phyloP scores from a whole-genome alignment of 1,284 basidiomycete genomes.

The Trichosporon sp. region DNA sequence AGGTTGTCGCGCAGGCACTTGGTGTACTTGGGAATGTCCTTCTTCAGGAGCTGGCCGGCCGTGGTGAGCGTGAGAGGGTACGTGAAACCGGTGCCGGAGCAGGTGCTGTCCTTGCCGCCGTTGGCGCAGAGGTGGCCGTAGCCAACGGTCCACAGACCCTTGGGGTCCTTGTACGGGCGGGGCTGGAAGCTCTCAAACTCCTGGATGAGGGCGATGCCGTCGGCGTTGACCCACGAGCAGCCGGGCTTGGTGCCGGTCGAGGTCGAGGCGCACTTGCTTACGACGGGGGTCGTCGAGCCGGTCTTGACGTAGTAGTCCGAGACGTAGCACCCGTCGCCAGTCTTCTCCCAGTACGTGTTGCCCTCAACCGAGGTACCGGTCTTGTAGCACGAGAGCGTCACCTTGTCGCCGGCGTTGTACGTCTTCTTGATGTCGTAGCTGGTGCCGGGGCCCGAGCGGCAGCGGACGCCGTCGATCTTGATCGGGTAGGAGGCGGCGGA shows the following conservation, averaged over 20 bases:
- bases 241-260: not conserved
- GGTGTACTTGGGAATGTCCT: slow-evolving; percentile 24
- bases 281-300: slow-evolving; percentile 13
- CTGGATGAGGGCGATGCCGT: slow-evolving; percentile 23
- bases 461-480: slow-evolving; percentile 23
- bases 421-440: not conserved
- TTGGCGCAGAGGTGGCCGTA: slow-evolving; percentile 29
- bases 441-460: slow-evolving; percentile 27
- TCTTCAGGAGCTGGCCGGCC: slow-evolving; percentile 21
- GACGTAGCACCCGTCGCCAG: slow-evolving; percentile 27
- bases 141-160: slow-evolving; percentile 28
- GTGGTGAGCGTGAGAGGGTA: slow-evolving; percentile 24
- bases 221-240: slow-evolving; percentile 24
- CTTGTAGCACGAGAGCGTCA: slow-evolving; percentile 25
- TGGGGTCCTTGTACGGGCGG: slow-evolving; percentile 18
- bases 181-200: slow-evolving; percentile 26
- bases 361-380: slow-evolving; percentile 22
- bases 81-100: slow-evolving; percentile 17
- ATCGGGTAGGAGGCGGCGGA: slow-evolving; percentile 20
- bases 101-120: slow-evolving; percentile 1
- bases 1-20: slow-evolving; percentile 23
- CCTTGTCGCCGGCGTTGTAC: slow-evolving; percentile 7
- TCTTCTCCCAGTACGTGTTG: slow-evolving; percentile 25
- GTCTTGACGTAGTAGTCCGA: slow-evolving; percentile 27
- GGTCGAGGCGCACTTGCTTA: not conserved